Conservation (phyloP, 2,329 filamentous ascomycete genomes). For the Talaromyces albobiverticillius region DNA sequence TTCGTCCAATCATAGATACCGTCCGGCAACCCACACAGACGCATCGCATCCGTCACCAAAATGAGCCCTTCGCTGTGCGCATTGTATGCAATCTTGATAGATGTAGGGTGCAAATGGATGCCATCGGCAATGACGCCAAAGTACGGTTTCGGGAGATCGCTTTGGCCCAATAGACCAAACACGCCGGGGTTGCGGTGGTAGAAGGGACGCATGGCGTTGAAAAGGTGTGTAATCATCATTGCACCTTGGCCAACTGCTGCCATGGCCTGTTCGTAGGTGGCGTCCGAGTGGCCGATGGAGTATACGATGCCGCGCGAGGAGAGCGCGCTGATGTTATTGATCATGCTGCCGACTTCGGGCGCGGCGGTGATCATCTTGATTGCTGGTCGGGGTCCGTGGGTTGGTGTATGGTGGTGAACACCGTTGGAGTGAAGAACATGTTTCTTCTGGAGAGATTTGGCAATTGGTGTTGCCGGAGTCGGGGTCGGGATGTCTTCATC, state of each 20-base stretch:
- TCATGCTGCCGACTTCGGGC: conserved; percentile 73
- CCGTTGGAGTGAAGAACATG: not conserved
- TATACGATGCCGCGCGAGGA: conserved; percentile 66
- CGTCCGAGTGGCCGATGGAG: conserved; percentile 82
- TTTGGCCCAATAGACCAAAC: conserved; percentile 76
- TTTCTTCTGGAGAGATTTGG: conserved; percentile 7
- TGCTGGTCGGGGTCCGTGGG: conserved; percentile 19
- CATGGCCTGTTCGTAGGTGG: conserved; percentile 78
- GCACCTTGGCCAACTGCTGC: conserved; percentile 70
- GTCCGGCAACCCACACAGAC: conserved; percentile 77
- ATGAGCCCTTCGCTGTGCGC: conserved; percentile 82
- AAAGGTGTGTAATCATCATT: conserved; percentile 87
- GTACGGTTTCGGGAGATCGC: conserved; percentile 60
- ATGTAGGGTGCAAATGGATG: conserved; percentile 83
- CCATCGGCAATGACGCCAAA: conserved; percentile 91
- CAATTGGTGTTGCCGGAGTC: conserved; percentile 5
- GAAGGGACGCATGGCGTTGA: conserved; percentile 89
- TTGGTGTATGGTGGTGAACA: conserved; percentile 16
- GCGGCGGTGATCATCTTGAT: conserved; percentile 84
- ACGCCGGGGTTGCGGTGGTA: conserved; percentile 90
- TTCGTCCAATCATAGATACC: conserved; percentile 87
- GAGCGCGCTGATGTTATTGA: conserved; percentile 65
- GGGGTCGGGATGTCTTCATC: conserved; percentile 31
- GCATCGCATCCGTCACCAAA: conserved; percentile 90
- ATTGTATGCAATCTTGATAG: conserved; percentile 84